phyloP scores from a whole-genome alignment of 169 alveolate species.

The Neospora caninum region DNA sequence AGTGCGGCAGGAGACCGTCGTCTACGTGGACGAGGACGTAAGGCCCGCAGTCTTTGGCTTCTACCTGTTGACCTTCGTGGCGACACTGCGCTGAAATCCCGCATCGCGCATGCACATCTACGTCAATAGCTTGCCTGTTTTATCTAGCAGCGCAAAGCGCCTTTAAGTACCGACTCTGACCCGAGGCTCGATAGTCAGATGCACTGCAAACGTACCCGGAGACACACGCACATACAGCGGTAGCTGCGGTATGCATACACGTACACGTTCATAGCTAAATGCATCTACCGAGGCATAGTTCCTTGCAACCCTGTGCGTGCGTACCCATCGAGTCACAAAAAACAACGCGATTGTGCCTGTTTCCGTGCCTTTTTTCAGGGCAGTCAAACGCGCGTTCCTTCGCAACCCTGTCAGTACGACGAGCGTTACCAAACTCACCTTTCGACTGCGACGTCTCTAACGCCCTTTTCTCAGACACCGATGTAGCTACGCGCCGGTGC shows the following conservation, averaged over 20 bases:
- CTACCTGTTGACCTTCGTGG: no score
- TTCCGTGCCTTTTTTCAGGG: not conserved
- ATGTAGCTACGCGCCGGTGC: not conserved
- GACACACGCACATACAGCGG: no score
- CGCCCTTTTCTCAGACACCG: not conserved
- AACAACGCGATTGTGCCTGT: no score
- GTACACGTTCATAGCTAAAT: no score
- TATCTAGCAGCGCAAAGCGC: not conserved
- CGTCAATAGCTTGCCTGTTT: no score
- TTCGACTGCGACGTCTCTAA: not conserved
- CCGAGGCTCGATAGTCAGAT: no score
- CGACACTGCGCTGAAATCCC: not conserved
- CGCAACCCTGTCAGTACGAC: not conserved
- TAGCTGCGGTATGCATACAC: no score
- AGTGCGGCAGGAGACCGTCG: slow-evolving; percentile 46
- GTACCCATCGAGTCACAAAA: no score
- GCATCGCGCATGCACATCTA: not conserved
- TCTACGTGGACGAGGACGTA: slow-evolving; percentile 48
- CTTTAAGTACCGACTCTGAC: no score
- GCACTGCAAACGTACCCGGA: no score
- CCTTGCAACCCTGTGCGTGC: no score
- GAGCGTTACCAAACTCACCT: slow-evolving; percentile 1
- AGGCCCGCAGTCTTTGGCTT: not conserved
- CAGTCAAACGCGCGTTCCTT: not conserved
- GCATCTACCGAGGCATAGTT: no score